A percentile compares a stretch with the other conserved stretches of the same genome.
Evolutionary conservation across 805 yeast genomes (phyloP).

Genomic region (Maudiozyma saulgeensis): DNA sequence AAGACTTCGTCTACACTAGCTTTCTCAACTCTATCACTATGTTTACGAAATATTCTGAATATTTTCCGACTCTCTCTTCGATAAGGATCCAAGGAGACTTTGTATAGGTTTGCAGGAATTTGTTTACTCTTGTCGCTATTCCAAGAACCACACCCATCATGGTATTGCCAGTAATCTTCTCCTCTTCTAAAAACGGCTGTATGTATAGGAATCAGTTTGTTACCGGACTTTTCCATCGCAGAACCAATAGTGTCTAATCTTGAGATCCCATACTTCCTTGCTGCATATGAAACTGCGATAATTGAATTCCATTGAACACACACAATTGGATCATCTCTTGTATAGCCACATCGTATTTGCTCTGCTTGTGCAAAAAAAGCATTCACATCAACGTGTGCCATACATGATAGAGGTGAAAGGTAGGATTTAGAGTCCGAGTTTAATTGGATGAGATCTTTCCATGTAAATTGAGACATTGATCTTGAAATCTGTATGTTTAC

Average conservation of each 20-base stretch:
- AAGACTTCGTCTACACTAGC: constrained; percentile 95
- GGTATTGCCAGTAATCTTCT: constrained; percentile 72
- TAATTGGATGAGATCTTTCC: constrained; percentile 41
- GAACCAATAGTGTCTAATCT: constrained; percentile 64
- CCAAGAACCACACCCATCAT: constrained; percentile 32
- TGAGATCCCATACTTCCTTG: constrained; percentile 70
- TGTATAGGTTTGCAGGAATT: constrained; percentile 56
- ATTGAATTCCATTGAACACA: constrained; percentile 89
- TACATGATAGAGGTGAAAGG: constrained; percentile 60
- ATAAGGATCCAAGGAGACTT: constrained; percentile 87
- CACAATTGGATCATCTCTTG: constrained; percentile 71
- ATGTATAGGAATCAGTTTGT: constrained; percentile 60
- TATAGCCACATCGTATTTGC: constrained; percentile 58
- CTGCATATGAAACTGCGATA: constrained; percentile 88
- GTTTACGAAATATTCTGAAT: constrained; percentile 48
- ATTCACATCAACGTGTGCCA: constrained; percentile 83
- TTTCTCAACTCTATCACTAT: constrained; percentile 70
- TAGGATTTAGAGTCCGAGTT: constrained; percentile 40
- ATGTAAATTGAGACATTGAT: constrained; percentile 37
- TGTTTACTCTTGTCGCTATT: constrained; percentile 35
- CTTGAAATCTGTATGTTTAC: background rate
- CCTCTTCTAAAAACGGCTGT: constrained; percentile 92
- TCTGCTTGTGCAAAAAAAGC: constrained; percentile 96
- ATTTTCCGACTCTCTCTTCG: constrained; percentile 79
- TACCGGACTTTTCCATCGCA: constrained; percentile 70